Base-by-base conservation (phyloP, 1,284 basidiomycete species). In the Mycosarcoma mackinlayi region DNA sequence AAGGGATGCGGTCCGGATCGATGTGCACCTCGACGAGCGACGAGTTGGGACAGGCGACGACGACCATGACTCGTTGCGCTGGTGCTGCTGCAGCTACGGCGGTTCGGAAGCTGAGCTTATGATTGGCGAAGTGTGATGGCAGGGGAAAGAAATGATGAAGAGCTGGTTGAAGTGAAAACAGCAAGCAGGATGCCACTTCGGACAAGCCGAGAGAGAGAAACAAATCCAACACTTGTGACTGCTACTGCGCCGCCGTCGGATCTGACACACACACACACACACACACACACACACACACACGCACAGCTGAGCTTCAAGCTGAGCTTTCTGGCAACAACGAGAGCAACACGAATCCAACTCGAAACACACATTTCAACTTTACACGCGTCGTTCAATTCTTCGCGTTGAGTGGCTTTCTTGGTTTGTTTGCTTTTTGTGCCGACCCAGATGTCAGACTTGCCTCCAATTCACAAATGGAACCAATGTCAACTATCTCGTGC, bases 21-120 rank as follows among this genome's bases (percentile, higher is more conserved):
- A 65, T 53, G 30, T 65, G 59, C 10, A 58, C 53, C 23, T 61
- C 63, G 28, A 66, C 40, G 16, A 61, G 48, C n/a, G 63, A 62
- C n/a, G 66, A 63, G 47, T 33, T 55, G 31, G 68, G 68, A 27
- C 58, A 66, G 11, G 63, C 49, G 23, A 72, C 63, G 34, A 72
- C 39, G 34, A 72, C 68, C 68, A 72, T 72, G 44, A n/a, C n/a
- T 28, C 28, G 18, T 10, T 41, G 24, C 7, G 40, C 18, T n/a
- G 14, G 27, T 6, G 34, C n/a, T n/a, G n/a, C 4, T 33, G 28
- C 7, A 34, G 28, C 10, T 19, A 14, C 21, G 21, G 25, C 23
- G 34, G 19, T 31, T 10, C 6, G 35, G 25, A 27, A 9, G 24
- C 7, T 27, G 34, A 28, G 18, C 13, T 28, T n/a, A n/a, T n/a